Evolutionary conservation across 2,329 filamentous ascomycete species (phyloP), one percentile per base, ranked within the genome.

Genomic region (Huntiella bhutanensis): DNA sequence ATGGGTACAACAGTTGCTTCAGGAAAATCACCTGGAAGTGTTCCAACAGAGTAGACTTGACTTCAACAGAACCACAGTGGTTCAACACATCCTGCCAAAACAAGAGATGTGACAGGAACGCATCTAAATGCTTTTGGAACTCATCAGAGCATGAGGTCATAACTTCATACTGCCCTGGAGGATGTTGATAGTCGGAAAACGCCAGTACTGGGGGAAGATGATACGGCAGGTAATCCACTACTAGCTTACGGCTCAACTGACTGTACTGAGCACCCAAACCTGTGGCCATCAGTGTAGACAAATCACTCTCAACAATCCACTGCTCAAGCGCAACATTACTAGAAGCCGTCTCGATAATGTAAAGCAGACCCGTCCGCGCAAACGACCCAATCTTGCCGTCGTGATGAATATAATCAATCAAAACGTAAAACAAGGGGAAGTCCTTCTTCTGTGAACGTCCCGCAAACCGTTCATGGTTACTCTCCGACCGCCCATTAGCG

Each of bases 41-140:
- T 59, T 98, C 91, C 32, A 98, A 70, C 43, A 98, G 67, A 1
- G 87, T 95, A 53, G 84, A 84, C 59, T 88, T 91, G 54, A 98
- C 85, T 58, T 96, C 88, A 1, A 78, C 69, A 3, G 88, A 96
- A 55, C 79, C 77, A 64, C 91, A 98, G 61, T 96, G 88, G 59
- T 96, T 91, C 51, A 98, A 67, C 33, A 95, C 87, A 60, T 98
- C 91, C 63, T 98, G 91, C 91, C 91, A 98, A 58, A 98, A 98
- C 4, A 92, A 68, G 42, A 98, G 70, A 58, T 96, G 92, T 1
- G 91, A 94, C 37, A 98, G 69, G 56, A 98, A 98, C 0, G 87
- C 93, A 46, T 88, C 79, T 56, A 96, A 74, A 55, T 95, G 84
- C n/a, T 77, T 73, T 55, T 84, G 81, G 52, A 92, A 86, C 49